A percentile compares a stretch with the other conserved stretches of the same genome.
Evolutionary conservation across 768 basidiomycete genomes (phyloP).

Genomic region (Tephrocybe sp.): DNA sequence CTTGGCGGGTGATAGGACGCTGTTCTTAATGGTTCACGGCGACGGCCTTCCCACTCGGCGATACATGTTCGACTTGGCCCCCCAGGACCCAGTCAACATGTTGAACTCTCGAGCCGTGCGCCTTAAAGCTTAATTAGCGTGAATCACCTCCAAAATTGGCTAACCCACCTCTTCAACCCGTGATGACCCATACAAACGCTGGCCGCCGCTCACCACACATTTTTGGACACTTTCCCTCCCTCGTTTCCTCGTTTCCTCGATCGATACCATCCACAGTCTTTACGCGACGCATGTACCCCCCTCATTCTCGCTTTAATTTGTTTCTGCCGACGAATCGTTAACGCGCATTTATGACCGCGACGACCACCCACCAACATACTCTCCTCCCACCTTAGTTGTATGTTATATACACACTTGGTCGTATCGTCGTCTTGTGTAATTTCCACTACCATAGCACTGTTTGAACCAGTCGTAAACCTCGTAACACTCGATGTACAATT

Average conservation of each 20-base stretch:
- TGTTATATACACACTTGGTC: not conserved
- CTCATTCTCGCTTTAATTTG: not conserved
- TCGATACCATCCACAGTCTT: not conserved
- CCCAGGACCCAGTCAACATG: conserved; percentile 1
- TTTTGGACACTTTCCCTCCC: not conserved
- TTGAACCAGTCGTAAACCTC: conserved; percentile 2
- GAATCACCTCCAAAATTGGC: too few species aligned
- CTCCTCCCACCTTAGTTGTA: not conserved
- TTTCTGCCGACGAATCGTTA: too few species aligned
- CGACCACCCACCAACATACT: too few species aligned
- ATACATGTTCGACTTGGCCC: conserved; percentile 1
- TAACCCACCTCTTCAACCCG: too few species aligned
- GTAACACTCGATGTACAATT: not conserved
- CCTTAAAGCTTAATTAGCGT: not conserved
- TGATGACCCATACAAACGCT: too few species aligned
- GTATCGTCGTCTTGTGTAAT: conserved; percentile 4
- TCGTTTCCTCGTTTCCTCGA: not conserved
- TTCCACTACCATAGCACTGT: not conserved
- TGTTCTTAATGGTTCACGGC: conserved; percentile 50
- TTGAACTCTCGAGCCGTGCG: not conserved
- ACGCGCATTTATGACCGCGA: not conserved
- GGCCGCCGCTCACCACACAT: too few species aligned
- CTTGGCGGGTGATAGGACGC: conserved; percentile 46
- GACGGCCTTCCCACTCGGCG: not conserved
- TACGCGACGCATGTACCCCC: not conserved